These are phyloP conservation scores for Syzygium aqueum DNA, from an alignment of 345 rosid genomes.

Conservation along the genomic window DNA sequence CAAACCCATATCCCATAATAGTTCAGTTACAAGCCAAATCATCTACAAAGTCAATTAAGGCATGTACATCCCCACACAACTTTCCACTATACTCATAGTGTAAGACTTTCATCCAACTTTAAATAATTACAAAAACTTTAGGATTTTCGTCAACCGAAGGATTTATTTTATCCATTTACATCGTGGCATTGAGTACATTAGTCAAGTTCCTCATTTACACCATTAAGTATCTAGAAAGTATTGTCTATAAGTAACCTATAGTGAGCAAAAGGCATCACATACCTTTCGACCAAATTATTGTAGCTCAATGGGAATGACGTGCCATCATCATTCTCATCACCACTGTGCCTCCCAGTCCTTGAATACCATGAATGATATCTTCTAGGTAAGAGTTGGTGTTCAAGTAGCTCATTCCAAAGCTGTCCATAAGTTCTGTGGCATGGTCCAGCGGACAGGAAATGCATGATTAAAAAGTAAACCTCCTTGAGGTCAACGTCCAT, in stretches of 20 bases:
- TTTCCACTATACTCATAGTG: background rate
- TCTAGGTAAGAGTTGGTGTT: constrained; percentile 85
- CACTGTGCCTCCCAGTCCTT: constrained; percentile 51
- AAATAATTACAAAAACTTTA: background rate
- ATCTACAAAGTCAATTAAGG: background rate
- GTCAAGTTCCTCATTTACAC: background rate
- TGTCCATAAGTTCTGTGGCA: constrained; percentile 70
- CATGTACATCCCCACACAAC: background rate
- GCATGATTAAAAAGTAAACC: constrained; percentile 87
- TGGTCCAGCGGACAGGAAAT: constrained; percentile 87
- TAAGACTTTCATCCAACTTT: background rate
- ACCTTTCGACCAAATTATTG: constrained; percentile 68
- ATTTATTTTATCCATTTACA: background rate
- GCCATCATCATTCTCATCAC: constrained; percentile 76
- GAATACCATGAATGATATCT: constrained; percentile 98
- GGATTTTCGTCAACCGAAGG: background rate
- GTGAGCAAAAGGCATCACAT: constrained; percentile 6
- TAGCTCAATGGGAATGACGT: constrained; percentile 68
- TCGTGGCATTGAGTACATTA: background rate
- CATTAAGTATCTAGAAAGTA: background rate
- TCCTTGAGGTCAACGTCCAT: constrained; percentile 75
- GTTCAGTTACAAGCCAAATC: background rate
- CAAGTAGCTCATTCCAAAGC: constrained; percentile 79
- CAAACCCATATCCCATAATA: background rate
- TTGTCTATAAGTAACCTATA: background rate